These are phyloP conservation scores for Verticillium zaregamsianum DNA, from an alignment of 2,329 filamentous ascomycete genomes.

Conservation along the genomic window DNA sequence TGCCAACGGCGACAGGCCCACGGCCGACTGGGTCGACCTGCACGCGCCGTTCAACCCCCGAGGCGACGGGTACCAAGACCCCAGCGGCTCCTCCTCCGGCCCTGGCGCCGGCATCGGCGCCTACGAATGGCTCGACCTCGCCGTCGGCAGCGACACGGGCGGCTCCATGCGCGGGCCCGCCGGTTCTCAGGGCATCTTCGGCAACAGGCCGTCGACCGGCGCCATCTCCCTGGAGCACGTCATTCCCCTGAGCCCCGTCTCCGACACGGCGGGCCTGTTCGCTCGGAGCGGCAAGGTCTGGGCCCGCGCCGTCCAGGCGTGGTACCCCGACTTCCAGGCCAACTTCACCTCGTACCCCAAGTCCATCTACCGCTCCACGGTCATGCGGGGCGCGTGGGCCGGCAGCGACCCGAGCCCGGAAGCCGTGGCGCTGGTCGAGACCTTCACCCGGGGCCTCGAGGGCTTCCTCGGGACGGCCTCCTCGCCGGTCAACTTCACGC, in stretches of 20 bases:
- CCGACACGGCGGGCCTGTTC: slow-evolving; percentile 5
- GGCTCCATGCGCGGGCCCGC: slow-evolving; percentile 25
- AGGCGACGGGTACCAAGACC: slow-evolving; percentile 20
- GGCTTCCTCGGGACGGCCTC: slow-evolving; percentile 16
- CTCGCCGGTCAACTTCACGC: slow-evolving; percentile 12
- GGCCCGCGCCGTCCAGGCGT: slow-evolving; percentile 3
- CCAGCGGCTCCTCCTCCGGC: slow-evolving; percentile 14
- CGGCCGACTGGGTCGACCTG: slow-evolving; percentile 35
- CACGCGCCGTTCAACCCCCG: slow-evolving; percentile 23
- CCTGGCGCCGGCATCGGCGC: slow-evolving; percentile 15
- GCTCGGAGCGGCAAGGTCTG: slow-evolving; percentile 4
- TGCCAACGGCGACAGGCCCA: slow-evolving; percentile 33
- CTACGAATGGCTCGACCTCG: slow-evolving; percentile 19
- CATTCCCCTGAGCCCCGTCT: slow-evolving; percentile 30
- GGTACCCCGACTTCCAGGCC: slow-evolving; percentile 5
- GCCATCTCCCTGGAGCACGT: slow-evolving; percentile 32
- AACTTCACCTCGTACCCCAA: slow-evolving; percentile 24
- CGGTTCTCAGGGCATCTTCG: slow-evolving; percentile 35
- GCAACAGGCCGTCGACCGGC: slow-evolving; percentile 35
- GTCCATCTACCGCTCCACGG: slow-evolving; percentile 15
- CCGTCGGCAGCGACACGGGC: slow-evolving; percentile 16
- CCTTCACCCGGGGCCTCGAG: slow-evolving; percentile 21
- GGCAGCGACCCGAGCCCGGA: neutral
- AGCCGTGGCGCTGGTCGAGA: neutral
- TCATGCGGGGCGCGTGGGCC: neutral